Conservation (phyloP, 2,329 filamentous ascomycete genomes). For the Dothistroma septosporum region DNA sequence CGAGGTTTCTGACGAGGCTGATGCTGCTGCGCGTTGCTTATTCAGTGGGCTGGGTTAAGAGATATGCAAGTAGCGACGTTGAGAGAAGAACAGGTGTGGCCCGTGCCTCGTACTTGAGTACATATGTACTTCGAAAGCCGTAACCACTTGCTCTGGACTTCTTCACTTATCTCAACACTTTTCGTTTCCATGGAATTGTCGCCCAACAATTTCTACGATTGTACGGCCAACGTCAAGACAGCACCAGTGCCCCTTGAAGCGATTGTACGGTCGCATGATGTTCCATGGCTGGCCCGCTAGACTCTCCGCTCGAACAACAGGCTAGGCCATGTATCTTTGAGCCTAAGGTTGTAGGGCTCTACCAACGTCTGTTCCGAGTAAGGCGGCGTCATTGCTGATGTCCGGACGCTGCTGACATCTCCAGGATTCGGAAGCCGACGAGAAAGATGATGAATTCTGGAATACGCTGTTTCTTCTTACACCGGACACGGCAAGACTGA, state of each 20-base stretch:
- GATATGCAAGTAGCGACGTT: too few relatives aligned
- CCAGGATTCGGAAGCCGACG: conserved; percentile 59
- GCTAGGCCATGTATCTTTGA: conserved; percentile 84
- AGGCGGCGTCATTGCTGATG: conserved; percentile 7
- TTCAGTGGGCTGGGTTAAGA: too few relatives aligned
- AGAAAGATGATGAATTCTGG: conserved; percentile 90
- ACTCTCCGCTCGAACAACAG: conserved; percentile 90
- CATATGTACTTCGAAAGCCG: neutral
- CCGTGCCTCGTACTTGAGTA: too few relatives aligned
- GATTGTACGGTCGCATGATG: neutral
- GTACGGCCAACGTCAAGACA: neutral
- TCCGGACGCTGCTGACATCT: neutral
- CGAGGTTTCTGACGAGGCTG: too few relatives aligned
- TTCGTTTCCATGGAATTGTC: neutral
- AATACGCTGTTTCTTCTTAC: conserved; percentile 87
- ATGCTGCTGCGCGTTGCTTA: too few relatives aligned
- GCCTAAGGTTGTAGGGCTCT: conserved; percentile 88
- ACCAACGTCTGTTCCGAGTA: conserved; percentile 72
- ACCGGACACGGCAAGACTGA: conserved; percentile 68
- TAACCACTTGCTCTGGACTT: neutral
- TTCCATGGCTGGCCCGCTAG: conserved; percentile 42
- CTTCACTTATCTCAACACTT: neutral
- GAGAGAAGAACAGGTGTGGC: too few relatives aligned
- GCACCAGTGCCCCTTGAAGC: neutral
- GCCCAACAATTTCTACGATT: neutral